phyloP scores from a whole-genome alignment of 352 stramenopile species.

The Globisporangium sylvaticum region DNA sequence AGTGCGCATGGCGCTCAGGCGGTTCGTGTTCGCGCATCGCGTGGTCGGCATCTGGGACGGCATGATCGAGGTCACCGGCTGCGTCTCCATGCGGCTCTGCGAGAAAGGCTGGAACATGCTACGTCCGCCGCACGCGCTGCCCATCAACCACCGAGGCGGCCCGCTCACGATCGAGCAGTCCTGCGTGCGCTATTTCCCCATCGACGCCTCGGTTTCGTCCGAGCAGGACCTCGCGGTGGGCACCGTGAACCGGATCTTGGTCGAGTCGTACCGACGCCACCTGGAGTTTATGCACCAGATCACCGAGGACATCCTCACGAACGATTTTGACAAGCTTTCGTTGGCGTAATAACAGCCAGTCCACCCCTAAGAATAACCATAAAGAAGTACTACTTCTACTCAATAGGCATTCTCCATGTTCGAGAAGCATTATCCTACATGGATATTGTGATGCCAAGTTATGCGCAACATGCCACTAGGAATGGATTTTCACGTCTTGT shows the following conservation, averaged over 20 bases:
- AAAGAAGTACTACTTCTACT: not conserved
- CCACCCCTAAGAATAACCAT: no score
- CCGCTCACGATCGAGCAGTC: conserved; percentile 11
- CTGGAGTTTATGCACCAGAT: conserved; percentile 7
- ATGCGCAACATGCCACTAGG: not conserved
- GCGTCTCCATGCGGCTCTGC: conserved; percentile 14
- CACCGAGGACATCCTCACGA: conserved; percentile 31
- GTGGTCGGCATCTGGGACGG: not conserved
- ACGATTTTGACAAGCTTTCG: conserved; percentile 5
- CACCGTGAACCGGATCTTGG: conserved; percentile 43
- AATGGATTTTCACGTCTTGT: not conserved
- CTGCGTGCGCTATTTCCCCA: conserved; percentile 1
- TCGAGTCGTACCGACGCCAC: conserved; percentile 37
- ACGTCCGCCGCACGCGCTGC: not conserved
- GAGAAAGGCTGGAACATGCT: conserved; percentile 28
- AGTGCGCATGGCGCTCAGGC: not conserved
- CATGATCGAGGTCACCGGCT: conserved; percentile 3
- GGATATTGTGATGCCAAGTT: not conserved
- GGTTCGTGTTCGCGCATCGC: not conserved
- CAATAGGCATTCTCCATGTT: not conserved
- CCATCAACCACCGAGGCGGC: not conserved
- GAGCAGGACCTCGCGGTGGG: conserved; percentile 22
- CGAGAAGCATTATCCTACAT: not conserved
- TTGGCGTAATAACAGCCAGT: not conserved
- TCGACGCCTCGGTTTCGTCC: not conserved